Base-by-base conservation (phyloP, 2,329 filamentous ascomycete genomes). In the Hymenoscyphus linearis region DNA sequence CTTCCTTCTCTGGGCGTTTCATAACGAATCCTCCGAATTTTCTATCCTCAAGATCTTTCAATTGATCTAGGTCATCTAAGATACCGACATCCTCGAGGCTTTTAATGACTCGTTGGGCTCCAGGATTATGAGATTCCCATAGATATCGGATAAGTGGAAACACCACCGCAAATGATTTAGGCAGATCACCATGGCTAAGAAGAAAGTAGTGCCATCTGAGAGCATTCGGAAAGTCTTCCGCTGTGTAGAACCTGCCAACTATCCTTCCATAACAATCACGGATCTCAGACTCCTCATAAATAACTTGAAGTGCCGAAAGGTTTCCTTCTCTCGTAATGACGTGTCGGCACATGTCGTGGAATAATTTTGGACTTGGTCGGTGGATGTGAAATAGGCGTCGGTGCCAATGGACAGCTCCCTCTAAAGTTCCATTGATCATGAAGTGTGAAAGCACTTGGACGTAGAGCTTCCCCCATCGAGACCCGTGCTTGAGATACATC, bases 201-300 rank as follows among this genome's bases (percentile, higher is more conserved):
- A 82, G 67, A 57, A 78, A 76, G 31, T 71, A 66, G 65, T 83
- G 80, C 77, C 81, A 80, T 18, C 70, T 69, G 9, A 78, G 67
- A 34, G 79, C 78, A 59, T 75, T 68, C 22, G 74, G 66, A 56
- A 74, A 70, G 44, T 74, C 66, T 26, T 75, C 72, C 37, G 71
- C 68, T 6, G 71, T 65, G 66, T 77, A 74, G 2, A 82, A 67
- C 18, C 65, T 64, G 16, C 75, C 70, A 27, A 82, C 73, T n/a
- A 78, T 68, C 26, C 70, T 71, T 2, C 69, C 69, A 65, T 83
- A 83, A 9, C 79, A 73, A 52, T 74, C 73, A 55, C 75, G 74
- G 52, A 74, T 70, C 4, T 71, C 64, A 12, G 72, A 70, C 12
- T 72, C 60, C 18, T 70, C 67, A 65, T 80, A 81, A 25, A 82